A percentile compares a stretch with the other conserved stretches of the same genome.
phyloP scores from a whole-genome alignment of 2,329 filamentous ascomycete genomes.

The Pezicula radicicola region DNA sequence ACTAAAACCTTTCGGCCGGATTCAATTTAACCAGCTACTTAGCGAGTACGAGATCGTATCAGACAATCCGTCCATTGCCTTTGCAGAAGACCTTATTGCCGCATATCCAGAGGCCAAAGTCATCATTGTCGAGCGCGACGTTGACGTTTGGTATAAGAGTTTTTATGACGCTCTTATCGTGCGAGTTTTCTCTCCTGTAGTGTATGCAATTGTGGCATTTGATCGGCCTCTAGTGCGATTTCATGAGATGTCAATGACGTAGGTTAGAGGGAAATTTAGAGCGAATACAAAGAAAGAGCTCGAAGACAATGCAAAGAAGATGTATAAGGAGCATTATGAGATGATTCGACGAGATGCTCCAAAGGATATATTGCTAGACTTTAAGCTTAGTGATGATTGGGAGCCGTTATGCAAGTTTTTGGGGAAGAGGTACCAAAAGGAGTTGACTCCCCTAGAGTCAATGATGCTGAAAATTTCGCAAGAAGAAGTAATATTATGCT shows the following conservation, averaged over 20 bases:
- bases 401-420: constrained; percentile 42
- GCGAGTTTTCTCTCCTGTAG: constrained; percentile 14
- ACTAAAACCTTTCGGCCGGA: constrained; percentile 6
- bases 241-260: too few species aligned
- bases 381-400: constrained; percentile 40
- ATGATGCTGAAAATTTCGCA: constrained; percentile 26
- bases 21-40: constrained; percentile 10
- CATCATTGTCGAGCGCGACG: constrained; percentile 28
- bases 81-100: constrained; percentile 30
- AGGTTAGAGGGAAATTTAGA: too few species aligned
- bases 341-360: constrained; percentile 43
- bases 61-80: constrained; percentile 30
- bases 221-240: too few species aligned
- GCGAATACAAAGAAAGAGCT: too few species aligned
- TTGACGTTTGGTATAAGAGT: constrained; percentile 22
- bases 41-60: constrained; percentile 16
- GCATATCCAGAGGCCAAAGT: constrained; percentile 35
- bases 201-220: background rate
- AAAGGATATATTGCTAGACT: constrained; percentile 37
- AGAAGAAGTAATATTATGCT: too few species aligned
- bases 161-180: constrained; percentile 14
- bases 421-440: constrained; percentile 17
- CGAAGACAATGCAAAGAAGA: background rate
- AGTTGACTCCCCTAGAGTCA: constrained; percentile 39
- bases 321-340: constrained; percentile 38